Percentiles rank a stretch among this genome's conserved stretches.
These are phyloP conservation scores for Irpex lacteus DNA, from an alignment of 1,284 basidiomycete species.

Conservation along the genomic window DNA sequence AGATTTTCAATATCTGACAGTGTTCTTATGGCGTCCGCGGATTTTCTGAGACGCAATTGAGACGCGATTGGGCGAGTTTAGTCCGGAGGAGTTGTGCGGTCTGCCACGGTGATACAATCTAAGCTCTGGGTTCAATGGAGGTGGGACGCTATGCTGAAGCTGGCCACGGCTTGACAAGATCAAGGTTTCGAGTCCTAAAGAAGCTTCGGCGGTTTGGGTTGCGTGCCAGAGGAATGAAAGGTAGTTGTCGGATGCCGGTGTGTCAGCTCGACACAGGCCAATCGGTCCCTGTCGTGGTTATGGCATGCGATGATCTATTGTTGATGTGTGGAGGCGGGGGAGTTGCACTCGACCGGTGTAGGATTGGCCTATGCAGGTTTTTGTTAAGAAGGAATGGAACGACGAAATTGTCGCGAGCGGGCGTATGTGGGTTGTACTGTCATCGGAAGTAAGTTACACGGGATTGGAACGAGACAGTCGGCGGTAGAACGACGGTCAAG, in stretches of 20 bases:
- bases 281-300: neutral
- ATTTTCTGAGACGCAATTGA: neutral
- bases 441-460: neutral
- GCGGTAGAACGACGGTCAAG: neutral
- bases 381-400: neutral
- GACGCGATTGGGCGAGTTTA: neutral
- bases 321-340: neutral
- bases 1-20: neutral
- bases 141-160: neutral
- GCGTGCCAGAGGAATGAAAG: neutral
- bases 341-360: neutral
- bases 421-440: neutral
- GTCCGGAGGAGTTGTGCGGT: neutral
- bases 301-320: slow-evolving; percentile 2
- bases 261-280: neutral
- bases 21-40: neutral
- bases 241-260: neutral
- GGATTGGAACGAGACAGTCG: neutral
- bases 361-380: neutral
- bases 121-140: neutral
- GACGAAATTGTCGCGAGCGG: neutral
- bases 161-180: neutral
- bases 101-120: slow-evolving; percentile 4
- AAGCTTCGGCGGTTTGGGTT: neutral
- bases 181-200: neutral